Conservation (phyloP, 371 early-diverging fungal species). For the Batkoa obscura region DNA sequence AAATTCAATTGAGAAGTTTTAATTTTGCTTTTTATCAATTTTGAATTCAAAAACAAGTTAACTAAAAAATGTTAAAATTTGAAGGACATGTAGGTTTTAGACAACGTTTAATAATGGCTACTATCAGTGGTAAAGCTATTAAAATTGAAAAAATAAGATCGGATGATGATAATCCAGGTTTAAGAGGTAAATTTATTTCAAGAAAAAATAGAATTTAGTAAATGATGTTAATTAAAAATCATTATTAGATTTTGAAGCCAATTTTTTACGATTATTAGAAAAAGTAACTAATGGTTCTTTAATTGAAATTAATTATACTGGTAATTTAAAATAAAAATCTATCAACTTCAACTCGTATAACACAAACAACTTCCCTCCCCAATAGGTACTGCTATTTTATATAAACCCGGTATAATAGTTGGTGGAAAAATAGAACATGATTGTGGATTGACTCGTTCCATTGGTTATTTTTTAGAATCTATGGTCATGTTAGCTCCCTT, state of each 20-base stretch:
- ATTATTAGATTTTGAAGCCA: conserved; percentile 65
- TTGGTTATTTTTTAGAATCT: conserved; percentile 85
- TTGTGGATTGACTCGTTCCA: conserved; percentile 48
- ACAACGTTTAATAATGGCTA: conserved; percentile 81
- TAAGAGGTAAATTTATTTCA: conserved; percentile 31
- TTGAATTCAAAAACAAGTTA: too few relatives aligned
- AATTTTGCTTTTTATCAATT: too few relatives aligned
- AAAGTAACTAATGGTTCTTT: conserved; percentile 80
- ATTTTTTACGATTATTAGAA: conserved; percentile 72
- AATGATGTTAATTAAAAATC: background rate
- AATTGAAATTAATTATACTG: conserved; percentile 84
- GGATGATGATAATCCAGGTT: conserved; percentile 71
- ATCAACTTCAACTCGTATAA: background rate
- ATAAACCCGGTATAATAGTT: conserved; percentile 72
- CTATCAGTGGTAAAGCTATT: conserved; percentile 60
- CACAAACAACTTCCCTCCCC: too few relatives aligned
- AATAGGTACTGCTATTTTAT: conserved; percentile 65
- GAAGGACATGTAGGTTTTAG: conserved; percentile 66
- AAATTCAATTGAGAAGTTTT: too few relatives aligned
- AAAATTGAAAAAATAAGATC: conserved; percentile 78
- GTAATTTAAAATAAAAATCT: conserved; percentile 12
- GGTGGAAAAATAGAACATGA: conserved; percentile 78
- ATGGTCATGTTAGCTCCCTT: conserved; percentile 85
- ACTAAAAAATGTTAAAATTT: conserved; percentile 29
- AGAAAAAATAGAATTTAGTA: background rate